phyloP scores from a whole-genome alignment of 1,284 basidiomycete genomes.

The Abortiporus biennis region DNA sequence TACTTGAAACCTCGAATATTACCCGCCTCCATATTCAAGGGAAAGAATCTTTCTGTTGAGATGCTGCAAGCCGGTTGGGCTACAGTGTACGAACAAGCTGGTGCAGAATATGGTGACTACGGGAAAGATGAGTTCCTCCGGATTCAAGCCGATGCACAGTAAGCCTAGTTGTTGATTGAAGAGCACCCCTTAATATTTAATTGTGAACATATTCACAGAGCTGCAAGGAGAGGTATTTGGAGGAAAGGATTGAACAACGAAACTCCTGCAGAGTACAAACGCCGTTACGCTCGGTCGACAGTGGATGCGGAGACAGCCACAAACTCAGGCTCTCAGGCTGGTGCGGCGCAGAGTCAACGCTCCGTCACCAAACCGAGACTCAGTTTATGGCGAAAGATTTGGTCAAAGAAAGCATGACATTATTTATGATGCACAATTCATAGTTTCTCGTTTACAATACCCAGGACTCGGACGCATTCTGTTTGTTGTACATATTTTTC shows the following conservation, averaged over 20 bases:
- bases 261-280: constrained; percentile 77
- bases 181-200: neutral
- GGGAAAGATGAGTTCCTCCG: constrained; percentile 58
- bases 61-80: constrained; percentile 79
- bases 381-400: no score
- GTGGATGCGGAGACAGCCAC: constrained; percentile 1
- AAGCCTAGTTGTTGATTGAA: constrained; percentile 18
- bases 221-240: constrained; percentile 70
- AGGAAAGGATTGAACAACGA: constrained; percentile 49
- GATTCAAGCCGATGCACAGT: constrained; percentile 67
- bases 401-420: no score
- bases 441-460: no score
- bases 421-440: no score
- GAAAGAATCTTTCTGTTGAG: constrained; percentile 59
- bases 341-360: no score
- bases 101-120: constrained; percentile 66
- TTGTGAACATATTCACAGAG: constrained; percentile 29
- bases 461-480: no score
- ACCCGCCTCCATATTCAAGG: constrained; percentile 40
- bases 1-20: constrained; percentile 41
- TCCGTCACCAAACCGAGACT: no score
- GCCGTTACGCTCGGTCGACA: constrained; percentile 38
- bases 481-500: no score
- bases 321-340: no score
- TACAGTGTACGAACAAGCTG: constrained; percentile 67